Evolutionary conservation across 2,329 filamentous ascomycete species (phyloP).

Genomic region (Arthrobotrys sphaeroides): DNA sequence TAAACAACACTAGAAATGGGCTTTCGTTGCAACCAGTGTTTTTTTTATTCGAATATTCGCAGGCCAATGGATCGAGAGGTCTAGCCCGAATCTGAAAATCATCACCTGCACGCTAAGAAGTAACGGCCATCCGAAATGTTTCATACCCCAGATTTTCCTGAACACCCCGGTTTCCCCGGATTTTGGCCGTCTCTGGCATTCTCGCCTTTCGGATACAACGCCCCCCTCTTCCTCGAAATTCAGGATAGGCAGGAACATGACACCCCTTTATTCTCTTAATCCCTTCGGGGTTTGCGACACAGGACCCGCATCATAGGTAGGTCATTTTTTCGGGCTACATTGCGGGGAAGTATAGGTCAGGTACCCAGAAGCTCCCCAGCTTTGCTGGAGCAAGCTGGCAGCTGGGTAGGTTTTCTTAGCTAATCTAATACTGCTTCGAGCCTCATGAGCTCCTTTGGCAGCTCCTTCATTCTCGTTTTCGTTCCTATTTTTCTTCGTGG

Average conservation of each 20-base stretch:
- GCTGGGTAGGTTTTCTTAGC: not conserved
- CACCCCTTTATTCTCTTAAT: not conserved
- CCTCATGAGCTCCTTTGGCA: constrained; percentile 28
- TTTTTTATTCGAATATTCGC: too few relatives aligned
- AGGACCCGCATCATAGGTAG: not conserved
- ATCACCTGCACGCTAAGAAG: constrained; percentile 5
- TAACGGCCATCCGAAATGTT: constrained; percentile 23
- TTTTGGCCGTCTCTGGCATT: not conserved
- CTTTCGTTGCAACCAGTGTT: too few relatives aligned
- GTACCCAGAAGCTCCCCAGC: not conserved
- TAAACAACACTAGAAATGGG: constrained; percentile 17
- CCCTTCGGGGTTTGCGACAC: not conserved
- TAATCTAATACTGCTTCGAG: constrained; percentile 16
- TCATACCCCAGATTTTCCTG: constrained; percentile 23
- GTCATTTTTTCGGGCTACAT: not conserved
- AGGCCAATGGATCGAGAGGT: not conserved
- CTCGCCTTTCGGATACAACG: not conserved
- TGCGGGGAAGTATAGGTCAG: constrained; percentile 3
- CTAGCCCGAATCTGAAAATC: not conserved
- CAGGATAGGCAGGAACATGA: constrained; percentile 38
- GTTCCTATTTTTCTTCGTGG: not conserved
- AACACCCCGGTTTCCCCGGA: not conserved
- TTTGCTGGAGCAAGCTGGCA: not conserved
- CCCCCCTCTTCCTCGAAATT: not conserved
- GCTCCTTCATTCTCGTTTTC: not conserved